Conservation (phyloP, 108 stramenopile species). For the Asterionellopsis glacialis region DNA sequence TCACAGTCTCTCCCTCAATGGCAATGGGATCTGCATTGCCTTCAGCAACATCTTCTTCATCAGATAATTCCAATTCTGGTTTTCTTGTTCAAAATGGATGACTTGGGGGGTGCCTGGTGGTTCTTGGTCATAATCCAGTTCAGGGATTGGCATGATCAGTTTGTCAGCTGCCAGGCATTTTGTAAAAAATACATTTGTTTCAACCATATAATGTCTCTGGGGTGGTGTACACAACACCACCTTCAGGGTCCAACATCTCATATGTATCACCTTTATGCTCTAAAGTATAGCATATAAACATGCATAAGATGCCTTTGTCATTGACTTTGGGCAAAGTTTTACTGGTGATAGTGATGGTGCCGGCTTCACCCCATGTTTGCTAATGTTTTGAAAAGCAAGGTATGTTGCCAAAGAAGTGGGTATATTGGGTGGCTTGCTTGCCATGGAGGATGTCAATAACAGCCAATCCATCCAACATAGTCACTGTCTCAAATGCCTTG, state of each 20-base stretch:
- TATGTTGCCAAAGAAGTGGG: conserved; percentile 6
- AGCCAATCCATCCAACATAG: conserved; percentile 13
- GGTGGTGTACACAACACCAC: conserved; percentile 4
- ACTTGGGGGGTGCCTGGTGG: not conserved
- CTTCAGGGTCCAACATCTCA: conserved; percentile 18
- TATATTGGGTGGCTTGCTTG: not conserved
- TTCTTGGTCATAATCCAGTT: not conserved
- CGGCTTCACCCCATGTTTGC: conserved; percentile 13
- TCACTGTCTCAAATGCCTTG: conserved; percentile 11
- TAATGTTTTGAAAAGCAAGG: conserved; percentile 9
- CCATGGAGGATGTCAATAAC: conserved; percentile 10
- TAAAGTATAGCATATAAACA: conserved; percentile 22
- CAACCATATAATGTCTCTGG: conserved; percentile 31
- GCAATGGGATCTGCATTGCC: conserved; percentile 2
- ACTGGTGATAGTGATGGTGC: not conserved
- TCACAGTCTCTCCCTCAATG: too few species aligned
- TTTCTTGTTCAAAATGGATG: too few species aligned
- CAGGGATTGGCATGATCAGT: not conserved
- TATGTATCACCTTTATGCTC: conserved; percentile 12
- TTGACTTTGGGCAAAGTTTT: conserved; percentile 2
- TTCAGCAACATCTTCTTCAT: conserved; percentile 1
- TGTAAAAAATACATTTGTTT: conserved; percentile 18
- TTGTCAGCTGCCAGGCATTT: not conserved
- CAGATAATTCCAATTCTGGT: not conserved
- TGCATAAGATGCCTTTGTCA: conserved; percentile 6